Base-by-base conservation (phyloP, 306 rosid genomes). In the Cucumis hystrix region DNA sequence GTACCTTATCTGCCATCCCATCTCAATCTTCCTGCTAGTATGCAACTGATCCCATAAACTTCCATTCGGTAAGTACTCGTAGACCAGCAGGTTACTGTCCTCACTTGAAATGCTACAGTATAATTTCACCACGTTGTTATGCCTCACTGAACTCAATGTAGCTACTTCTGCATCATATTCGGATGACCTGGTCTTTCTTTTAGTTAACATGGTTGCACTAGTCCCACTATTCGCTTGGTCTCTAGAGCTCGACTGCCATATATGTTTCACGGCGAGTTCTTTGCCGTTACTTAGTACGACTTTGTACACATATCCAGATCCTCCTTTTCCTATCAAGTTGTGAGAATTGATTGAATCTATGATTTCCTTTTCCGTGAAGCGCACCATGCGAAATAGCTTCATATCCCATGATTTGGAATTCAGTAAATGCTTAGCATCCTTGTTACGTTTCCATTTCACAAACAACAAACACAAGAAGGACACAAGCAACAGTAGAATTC, bases 51-150 rank as follows among this genome's bases (percentile, higher is more conserved):
- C 97, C 93, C 92, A 93, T 84, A 93, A 88, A 80, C 96, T 89
- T 62, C 98, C 98, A 67, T 93, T 93, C 0, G 97, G 93, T 47
- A 91, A 80, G 79, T 88, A 93, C 90, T 93, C 98, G 54, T 93
- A 93, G 59, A 93, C 98, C 74, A 93, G 84, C 52, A 93, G 80
- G 58, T 86, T 91, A 60, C 96, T 88, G 41, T 93, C 97, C 85
- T 93, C 98, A 55, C 97, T 91, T 30, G 96, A 83, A 80, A 93
- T 88, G 87, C 98, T 93, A 59, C 98, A 91, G 72, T 83, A 93
- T 6, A 93, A 90, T 86, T 93, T 91, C 81, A 93, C 98, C 79
- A 93, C 97, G 78, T 93, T 93, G 68, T 91, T 89, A 80, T 93
- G 98, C 79, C 96, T 88, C 70, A 93, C 75, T 10, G 98, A 91